Conservation (phyloP, 1,284 basidiomycete genomes). For the Melampsora americana region DNA sequence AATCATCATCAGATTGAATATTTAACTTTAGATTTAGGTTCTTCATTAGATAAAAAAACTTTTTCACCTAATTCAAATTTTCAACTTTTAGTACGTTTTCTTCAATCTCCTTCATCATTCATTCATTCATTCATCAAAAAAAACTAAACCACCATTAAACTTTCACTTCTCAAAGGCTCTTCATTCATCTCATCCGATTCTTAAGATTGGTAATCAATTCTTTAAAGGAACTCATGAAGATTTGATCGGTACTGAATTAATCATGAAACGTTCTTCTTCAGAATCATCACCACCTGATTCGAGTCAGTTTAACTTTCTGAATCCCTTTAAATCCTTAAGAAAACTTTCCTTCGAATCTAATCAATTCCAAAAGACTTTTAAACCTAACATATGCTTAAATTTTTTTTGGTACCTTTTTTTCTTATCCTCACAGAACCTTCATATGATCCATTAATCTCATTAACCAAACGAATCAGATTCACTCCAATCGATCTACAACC, state of each 20-base stretch:
- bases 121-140: background rate
- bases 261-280: too few relatives aligned
- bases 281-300: background rate
- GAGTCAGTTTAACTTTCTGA: background rate
- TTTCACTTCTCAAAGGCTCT: constrained; percentile 10
- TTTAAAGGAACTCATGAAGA: constrained; percentile 35
- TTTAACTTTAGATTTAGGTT: constrained; percentile 34
- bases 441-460: background rate
- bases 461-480: background rate
- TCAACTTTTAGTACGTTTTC: constrained; percentile 30
- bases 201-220: constrained; percentile 39
- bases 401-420: too few relatives aligned
- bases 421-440: background rate
- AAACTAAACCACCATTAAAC: background rate
- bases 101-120: background rate
- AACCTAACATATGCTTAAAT: background rate
- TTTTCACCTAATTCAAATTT: constrained; percentile 26
- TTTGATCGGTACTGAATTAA: constrained; percentile 33
- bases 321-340: background rate
- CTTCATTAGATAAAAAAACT: constrained; percentile 15
- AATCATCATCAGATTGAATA: constrained; percentile 22
- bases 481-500: background rate
- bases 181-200: constrained; percentile 20
- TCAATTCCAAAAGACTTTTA: background rate
- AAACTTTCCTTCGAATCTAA: too few relatives aligned